Evolutionary conservation across 768 basidiomycete genomes (phyloP), one percentile per base, ranked within the genome.

Genomic region (Lactifluus subvellereus): DNA sequence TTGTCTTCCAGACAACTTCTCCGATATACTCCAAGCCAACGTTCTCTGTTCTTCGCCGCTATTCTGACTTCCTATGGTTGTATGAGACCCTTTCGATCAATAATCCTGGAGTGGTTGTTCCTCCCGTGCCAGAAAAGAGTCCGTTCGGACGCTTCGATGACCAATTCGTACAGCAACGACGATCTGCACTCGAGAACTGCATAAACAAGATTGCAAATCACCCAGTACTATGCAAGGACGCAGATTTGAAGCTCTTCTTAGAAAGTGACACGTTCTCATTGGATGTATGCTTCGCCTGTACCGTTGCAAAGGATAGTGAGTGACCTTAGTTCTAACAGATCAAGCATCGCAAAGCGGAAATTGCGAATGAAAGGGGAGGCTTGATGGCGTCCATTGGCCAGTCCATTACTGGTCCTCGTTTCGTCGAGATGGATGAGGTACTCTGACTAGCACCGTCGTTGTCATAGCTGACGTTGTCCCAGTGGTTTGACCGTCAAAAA

Each of bases 31-130:
- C 86, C 67, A 92, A 91, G 77, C 83, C 86, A 1, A 77, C 85
- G 1, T 96, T 97, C 73, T 95, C 94, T 2, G 97, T 98, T 56
- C 84, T 99, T 1, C 84, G 97, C n/a, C 87, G 97, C 37, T 99
- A 97, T 74, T 94, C 92, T 6, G 96, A 99, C 74, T 99, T 98
- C 70, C 82, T 98, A 20, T 98, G 97, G 97, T 75, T 99, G 1
- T 97, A 91, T 73, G 93, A 94, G 70, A 85, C 88, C 0, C 81
- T 99, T 2, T 87, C 86, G 0, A 72, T 76, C 68, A 98, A 98
- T 74, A 98, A 98, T 71, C 95, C 96, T 3, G 97, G 97, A 9
- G 94, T 98, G 2, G 89, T 98, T 43, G 94, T 99, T 0, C 97
- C 97, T 8, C 96, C 96, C 0, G 91, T 89, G 6, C 97, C 97